Base-by-base conservation (phyloP, 768 basidiomycete genomes). In the Mrakia blollopis region DNA sequence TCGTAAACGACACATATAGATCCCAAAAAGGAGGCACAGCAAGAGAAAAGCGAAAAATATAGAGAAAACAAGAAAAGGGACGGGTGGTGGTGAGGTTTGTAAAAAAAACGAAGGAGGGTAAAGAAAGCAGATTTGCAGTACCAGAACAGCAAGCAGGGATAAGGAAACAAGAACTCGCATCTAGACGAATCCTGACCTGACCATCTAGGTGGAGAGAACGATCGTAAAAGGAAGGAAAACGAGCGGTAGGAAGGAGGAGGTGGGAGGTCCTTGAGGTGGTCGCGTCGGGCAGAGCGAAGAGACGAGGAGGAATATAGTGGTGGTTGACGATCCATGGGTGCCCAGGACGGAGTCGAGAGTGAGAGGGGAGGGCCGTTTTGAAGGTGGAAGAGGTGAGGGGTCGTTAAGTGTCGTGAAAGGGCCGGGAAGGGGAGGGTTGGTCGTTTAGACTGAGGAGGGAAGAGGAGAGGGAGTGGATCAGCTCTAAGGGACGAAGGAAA, bases 1-100 rank as follows among this genome's bases (percentile, higher is more conserved):
- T 57, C 57, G 28, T 57, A 28, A 68, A 44, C 65, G 65, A 68
- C 35, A 68, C 65, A 68, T 68, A 44, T 41, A 68, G 21, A 68
- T 41, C 65, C 65, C 35, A 39, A 37, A 11, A 68, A 23, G 37
- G 65, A 44, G 47, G 47, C 47, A 50, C 2, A 50, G 47, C 47
- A 18, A 68, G 37, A 68, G 25, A n/a, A 13, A 41, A 25, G 37
- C 35, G n/a, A 41, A 23, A 39, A 23, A 10, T 6, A 1, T 1
- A 23, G 23, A 35, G 25, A n/a, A 32, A 23, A 10, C 39, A 39
- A 68, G 39, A n/a, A 30, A 41, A 68, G 39, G 39, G 63, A 65
- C 37, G 63, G 37, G 63, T 65, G 35, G 63, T 65, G 63, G n/a
- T n/a, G n/a, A n/a, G 28, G 62, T 10, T 63, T n/a, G 62, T 9